Evolutionary conservation across 2,329 filamentous ascomycete genomes (phyloP), one percentile per base, ranked within the genome.

Genomic region (Ophiocordyceps camponoti-floridani): DNA sequence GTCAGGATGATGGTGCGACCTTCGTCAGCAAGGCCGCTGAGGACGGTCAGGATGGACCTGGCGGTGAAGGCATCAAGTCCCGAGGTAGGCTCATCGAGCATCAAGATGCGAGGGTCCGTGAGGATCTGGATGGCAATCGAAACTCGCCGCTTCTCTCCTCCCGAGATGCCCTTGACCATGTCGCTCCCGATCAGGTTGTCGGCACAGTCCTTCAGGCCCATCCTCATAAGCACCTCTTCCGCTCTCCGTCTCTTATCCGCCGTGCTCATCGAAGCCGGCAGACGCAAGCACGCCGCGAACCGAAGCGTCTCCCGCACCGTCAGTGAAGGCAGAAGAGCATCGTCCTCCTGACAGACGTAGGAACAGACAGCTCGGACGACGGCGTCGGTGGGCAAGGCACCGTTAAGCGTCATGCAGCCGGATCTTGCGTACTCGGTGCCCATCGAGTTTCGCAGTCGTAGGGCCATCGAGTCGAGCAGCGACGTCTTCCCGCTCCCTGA

Each of bases 51-150:
- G 49, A 87, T 85, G 1, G 82, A 86, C 44, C 72, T 76, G 1
- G 83, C 82, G 0, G 82, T 87, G 52, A 87, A 87, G 0, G 82
- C 81, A 54, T 88, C 84, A 0, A 87, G 62, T 0, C 84, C 83
- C 4, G 78, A 84, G 0, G 83, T 82, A 0, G 84, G 83, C 51
- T 88, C 83, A 48, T 88, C 83, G 0, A 88, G 69, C 0, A 88
- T 65, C 1, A 88, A 61, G 2, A 88, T 72, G 1, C 77, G 74
- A 1, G 83, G 83, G 47, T 86, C 80, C 0, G 81, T 87, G 11
- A 88, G 66, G 7, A 87, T 78, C 51, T 88, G 83, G 0, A 86
- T 76, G 0, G 82, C 83, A 48, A 88, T 86, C 3, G 79, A 82
- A 6, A 87, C 81, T 45, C 84, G 72, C 2, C 83, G 70, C 60